Conservation (phyloP, 2,329 filamentous ascomycete genomes). For the Monosporascus sp. region DNA sequence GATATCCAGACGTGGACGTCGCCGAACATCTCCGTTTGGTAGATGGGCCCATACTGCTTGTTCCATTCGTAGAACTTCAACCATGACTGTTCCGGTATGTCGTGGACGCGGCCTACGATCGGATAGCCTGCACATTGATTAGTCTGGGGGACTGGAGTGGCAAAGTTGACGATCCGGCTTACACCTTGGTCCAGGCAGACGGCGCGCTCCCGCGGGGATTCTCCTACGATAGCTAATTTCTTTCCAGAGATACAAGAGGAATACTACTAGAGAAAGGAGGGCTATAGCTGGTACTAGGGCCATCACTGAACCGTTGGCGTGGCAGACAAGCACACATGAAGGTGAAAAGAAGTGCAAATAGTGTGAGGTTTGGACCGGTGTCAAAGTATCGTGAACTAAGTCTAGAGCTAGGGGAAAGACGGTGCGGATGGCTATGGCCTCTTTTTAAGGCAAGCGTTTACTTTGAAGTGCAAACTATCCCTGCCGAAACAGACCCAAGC, state of each 20-base stretch:
- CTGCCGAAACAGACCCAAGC: not conserved
- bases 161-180: conserved; percentile 1
- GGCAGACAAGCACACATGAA: not conserved
- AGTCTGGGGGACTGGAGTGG: conserved; percentile 3
- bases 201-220: conserved; percentile 19
- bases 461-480: not conserved
- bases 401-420: too few species aligned
- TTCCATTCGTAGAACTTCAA: conserved; percentile 44
- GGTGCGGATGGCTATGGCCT: not conserved
- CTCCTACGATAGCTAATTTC: conserved; percentile 9
- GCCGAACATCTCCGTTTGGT: conserved; percentile 40
- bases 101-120: conserved; percentile 39
- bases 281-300: not conserved
- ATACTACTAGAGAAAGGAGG: conserved; percentile 11
- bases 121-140: conserved; percentile 30
- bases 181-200: conserved; percentile 24
- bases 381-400: too few species aligned
- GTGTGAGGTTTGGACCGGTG: too few species aligned
- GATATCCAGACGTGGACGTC: conserved; percentile 43
- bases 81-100: conserved; percentile 38
- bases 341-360: not conserved
- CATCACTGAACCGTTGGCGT: not conserved
- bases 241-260: conserved; percentile 10
- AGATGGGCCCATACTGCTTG: conserved; percentile 41
- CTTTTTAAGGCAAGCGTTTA: not conserved